Evolutionary conservation across 225 moss, liverwort and hornwort genomes (phyloP), one percentile per base, ranked within the genome.

Genomic region (Marchantia paleacea): DNA sequence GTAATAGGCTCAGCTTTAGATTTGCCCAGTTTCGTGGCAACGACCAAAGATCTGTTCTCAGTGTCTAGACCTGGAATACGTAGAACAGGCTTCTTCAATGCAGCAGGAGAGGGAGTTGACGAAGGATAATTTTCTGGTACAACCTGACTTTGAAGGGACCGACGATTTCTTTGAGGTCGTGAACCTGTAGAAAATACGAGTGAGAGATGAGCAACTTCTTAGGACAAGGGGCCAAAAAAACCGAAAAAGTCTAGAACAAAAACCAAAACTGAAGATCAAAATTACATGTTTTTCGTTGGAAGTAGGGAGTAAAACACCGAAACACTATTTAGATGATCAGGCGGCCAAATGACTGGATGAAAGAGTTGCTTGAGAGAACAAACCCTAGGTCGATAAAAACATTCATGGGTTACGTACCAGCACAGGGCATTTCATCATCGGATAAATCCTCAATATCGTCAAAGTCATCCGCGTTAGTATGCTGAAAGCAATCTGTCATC

Each of bases 371-470:
- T 51, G 22, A 14, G 6, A 7, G 20, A 13, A 55, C 55, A 25
- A 55, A 75, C 6, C 9, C 12, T 11, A 15, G 7, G 7, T 12
- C 6, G 53, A 54, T 3, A 75, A 11, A 52, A n/a, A 2, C 39
- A 57, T 13, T 57, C 57, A 57, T 12, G 14, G 57, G 65, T 22
- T 28, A 63, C 47, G 65, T 74, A 84, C 87, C 87, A 26, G 19
- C 22, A 63, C 69, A 72, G 18, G 77, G 69, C 12, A 57, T 22
- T 31, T 82, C 87, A 24, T 82, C 62, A 18, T 87, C 84, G 25
- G 87, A 87, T 25, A 83, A 75, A 6, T 87, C 85, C 73, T 87
- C 87, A 50, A 87, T 87, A 28, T 87, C 87, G 70, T 87, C 87
- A 69, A 69, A 78, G 20, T 78, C 62, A 49, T 51, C 73, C 12